Evolutionary conservation across 345 rosid genomes (phyloP).

Genomic region (Murraya paniculata): DNA sequence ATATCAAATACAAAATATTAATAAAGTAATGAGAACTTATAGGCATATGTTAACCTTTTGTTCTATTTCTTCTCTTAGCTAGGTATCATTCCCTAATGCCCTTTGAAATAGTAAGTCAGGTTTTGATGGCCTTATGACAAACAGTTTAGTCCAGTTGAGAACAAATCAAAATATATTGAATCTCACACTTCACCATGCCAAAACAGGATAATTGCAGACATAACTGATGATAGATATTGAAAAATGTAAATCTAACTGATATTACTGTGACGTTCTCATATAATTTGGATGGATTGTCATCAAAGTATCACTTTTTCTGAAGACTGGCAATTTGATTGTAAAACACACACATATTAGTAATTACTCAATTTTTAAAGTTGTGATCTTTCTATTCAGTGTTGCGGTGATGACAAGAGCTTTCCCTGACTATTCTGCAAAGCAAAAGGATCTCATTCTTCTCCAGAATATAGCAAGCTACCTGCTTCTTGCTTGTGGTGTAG

Average conservation of each 20-base stretch:
- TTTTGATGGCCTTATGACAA: background rate
- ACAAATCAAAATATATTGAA: background rate
- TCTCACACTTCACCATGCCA: background rate
- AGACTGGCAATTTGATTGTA: background rate
- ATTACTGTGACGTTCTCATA: background rate
- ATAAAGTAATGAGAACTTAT: background rate
- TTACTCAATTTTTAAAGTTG: background rate
- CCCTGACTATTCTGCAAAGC: constrained; percentile 52
- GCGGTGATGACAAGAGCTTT: constrained; percentile 98
- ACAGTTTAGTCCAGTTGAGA: background rate
- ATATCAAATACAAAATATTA: background rate
- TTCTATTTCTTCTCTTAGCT: background rate
- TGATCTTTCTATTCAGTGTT: constrained; percentile 46
- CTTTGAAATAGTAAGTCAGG: background rate
- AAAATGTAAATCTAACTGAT: background rate
- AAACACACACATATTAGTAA: background rate
- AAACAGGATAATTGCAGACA: background rate
- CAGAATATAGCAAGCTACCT: constrained; percentile 81
- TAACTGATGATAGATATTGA: background rate
- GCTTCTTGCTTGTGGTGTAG: constrained; percentile 84
- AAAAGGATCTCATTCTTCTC: constrained; percentile 57
- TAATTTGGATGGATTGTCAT: background rate
- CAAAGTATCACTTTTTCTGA: background rate
- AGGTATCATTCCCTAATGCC: background rate
- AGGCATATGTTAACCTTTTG: background rate